These are phyloP conservation scores for Torulaspora microellipsoides DNA, from an alignment of 805 yeast genomes.

Conservation along the genomic window DNA sequence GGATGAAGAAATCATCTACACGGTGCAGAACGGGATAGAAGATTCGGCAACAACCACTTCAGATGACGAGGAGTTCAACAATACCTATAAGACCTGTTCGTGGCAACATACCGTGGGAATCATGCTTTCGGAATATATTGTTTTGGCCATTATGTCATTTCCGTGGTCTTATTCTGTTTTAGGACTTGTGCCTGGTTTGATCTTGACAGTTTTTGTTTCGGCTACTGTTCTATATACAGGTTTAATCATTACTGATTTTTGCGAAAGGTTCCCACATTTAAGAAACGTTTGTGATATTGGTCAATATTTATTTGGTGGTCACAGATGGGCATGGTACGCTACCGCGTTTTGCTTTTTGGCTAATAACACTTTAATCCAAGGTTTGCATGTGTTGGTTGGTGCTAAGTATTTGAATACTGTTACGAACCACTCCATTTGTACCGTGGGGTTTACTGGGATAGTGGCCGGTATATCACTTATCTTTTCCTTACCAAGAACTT, in stretches of 20 bases:
- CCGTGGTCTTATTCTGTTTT: slow-evolving; percentile 61
- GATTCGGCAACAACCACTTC: slow-evolving; percentile 4
- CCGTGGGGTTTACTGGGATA: slow-evolving; percentile 49
- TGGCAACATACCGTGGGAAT: slow-evolving; percentile 61
- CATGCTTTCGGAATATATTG: slow-evolving; percentile 54
- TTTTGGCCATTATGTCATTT: slow-evolving; percentile 60
- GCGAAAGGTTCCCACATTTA: slow-evolving; percentile 48
- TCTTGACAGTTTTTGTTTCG: slow-evolving; percentile 49
- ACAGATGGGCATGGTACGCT: slow-evolving; percentile 50
- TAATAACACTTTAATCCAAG: slow-evolving; percentile 55
- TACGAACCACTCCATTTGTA: slow-evolving; percentile 45
- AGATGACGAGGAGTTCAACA: slow-evolving; percentile 27
- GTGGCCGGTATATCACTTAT: slow-evolving; percentile 46
- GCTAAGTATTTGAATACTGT: slow-evolving; percentile 56
- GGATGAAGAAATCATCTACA: background rate
- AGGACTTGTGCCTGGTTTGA: slow-evolving; percentile 55
- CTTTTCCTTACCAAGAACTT: slow-evolving; percentile 53
- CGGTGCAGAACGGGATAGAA: slow-evolving; percentile 1
- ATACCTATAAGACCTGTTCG: slow-evolving; percentile 49
- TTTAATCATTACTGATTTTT: slow-evolving; percentile 49
- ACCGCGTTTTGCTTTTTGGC: slow-evolving; percentile 51
- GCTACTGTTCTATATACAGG: slow-evolving; percentile 53
- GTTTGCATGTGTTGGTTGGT: slow-evolving; percentile 56
- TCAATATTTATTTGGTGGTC: slow-evolving; percentile 49
- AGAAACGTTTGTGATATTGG: slow-evolving; percentile 57